phyloP scores from a whole-genome alignment of 306 rosid genomes.

The Corylus avellana region DNA sequence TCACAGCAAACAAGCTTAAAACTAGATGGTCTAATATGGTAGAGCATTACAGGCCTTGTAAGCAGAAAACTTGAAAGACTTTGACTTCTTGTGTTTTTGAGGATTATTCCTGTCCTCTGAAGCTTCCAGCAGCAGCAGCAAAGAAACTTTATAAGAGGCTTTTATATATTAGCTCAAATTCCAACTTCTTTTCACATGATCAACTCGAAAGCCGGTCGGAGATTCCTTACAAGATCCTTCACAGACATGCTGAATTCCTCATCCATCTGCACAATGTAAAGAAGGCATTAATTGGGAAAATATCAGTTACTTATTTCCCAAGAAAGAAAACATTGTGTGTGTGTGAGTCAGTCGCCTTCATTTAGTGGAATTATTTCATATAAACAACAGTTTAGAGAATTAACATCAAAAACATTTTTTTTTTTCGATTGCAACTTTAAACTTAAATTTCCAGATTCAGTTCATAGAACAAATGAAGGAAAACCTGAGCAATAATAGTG shows the following conservation, averaged over 20 bases:
- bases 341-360: background rate
- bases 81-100: constrained; percentile 15
- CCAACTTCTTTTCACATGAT: constrained; percentile 47
- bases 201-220: constrained; percentile 52
- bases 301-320: background rate
- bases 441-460: background rate
- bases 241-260: constrained; percentile 60
- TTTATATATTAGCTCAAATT: constrained; percentile 20
- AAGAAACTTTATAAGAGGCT: constrained; percentile 2
- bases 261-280: constrained; percentile 66
- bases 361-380: background rate
- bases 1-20: constrained; percentile 51
- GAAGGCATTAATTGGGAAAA: background rate
- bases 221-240: constrained; percentile 69
- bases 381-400: background rate
- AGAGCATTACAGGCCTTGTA: constrained; percentile 45
- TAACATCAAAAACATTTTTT: background rate
- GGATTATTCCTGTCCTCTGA: constrained; percentile 31
- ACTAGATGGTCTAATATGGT: constrained; percentile 31
- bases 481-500: constrained; percentile 85
- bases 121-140: constrained; percentile 18
- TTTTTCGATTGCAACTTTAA: background rate
- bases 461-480: background rate
- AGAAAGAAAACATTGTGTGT: background rate
- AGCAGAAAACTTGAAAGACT: constrained; percentile 30